Base-by-base conservation (phyloP, 2,329 filamentous ascomycete species). In the Sphaerulina populicola region DNA sequence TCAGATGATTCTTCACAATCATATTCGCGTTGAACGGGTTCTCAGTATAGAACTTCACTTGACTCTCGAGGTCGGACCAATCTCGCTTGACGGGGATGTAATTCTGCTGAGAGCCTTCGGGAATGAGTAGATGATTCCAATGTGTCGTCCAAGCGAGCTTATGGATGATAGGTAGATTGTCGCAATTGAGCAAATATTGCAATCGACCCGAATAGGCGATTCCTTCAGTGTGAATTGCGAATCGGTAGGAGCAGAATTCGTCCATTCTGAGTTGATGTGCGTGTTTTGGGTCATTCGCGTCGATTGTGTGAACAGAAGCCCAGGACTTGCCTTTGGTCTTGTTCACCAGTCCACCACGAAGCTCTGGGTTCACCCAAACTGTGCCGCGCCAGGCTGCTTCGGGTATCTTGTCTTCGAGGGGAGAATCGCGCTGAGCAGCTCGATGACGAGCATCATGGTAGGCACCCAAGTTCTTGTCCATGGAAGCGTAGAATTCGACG, bases 401-500 rank as follows among this genome's bases (percentile, higher is more conserved):
- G 3, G 52, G 59, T 8, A 61, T 58, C 51, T 64, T 64, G 7
- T 57, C 52, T 12, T 36, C 43, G 27, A 60, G 56, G 15, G 52
- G 41, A 9, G 42, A 40, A 27, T 62, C 58, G 12, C 53, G 49
- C 14, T 55, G 48, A 6, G 52, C 46, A 2, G 57, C 57, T 21
- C 51, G 45, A 7, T 48, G 31, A 2, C 57, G 52, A 3, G 52
- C 72, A 23, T 59, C 57, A 2, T 29, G 23, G 21, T 42, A 59
- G 4, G 55, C 45, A 2, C 57, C 55, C 18, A 43, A 39, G 21
- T 37, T 35, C 12, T 33, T 38, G 21, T 71, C 74, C 9, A 69
- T 67, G 1, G 39, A 12, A 6, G 45, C 45, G 70, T 72, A 77
- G 62, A 73, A 74, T 23, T 72, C 73, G 54, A 76, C 76, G 52